Conservation (phyloP, 73 alveolate genomes). For the Blepharisma japonicum region DNA sequence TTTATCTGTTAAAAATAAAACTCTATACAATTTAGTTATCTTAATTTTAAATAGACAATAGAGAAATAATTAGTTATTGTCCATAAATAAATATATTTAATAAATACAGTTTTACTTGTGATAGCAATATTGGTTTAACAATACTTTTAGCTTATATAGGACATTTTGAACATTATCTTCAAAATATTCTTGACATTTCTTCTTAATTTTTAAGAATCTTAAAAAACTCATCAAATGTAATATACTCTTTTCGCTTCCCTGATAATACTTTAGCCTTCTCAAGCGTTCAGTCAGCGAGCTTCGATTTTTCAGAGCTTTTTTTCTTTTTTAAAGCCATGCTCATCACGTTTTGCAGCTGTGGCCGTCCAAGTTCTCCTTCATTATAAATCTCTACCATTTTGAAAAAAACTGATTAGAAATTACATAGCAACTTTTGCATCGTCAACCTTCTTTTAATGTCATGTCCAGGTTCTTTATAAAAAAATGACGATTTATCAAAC, state of each 20-base stretch:
- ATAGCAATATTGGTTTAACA: too few species aligned
- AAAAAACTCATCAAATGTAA: neutral
- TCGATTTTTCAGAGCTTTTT: neutral
- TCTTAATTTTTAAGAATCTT: neutral
- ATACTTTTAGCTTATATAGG: too few species aligned
- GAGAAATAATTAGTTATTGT: too few species aligned
- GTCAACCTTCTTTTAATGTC: neutral
- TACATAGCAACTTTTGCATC: conserved; percentile 8
- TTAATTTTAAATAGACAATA: too few species aligned
- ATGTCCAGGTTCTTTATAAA: neutral
- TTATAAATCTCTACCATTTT: neutral
- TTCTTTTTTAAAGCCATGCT: conserved; percentile 15
- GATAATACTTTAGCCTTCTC: neutral
- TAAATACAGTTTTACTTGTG: too few species aligned
- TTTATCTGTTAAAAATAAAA: too few species aligned
- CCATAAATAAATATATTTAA: too few species aligned
- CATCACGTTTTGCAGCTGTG: conserved; percentile 2
- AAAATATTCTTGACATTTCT: too few species aligned
- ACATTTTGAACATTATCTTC: too few species aligned
- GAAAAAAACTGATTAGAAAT: neutral
- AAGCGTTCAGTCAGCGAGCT: neutral
- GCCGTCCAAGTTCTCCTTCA: neutral
- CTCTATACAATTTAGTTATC: too few species aligned
- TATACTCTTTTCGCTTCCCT: neutral
- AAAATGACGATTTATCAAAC: conserved; percentile 23